Evolutionary conservation across 1,139 yeast species (phyloP).

Genomic region (Debaryomyces nepalensis): DNA sequence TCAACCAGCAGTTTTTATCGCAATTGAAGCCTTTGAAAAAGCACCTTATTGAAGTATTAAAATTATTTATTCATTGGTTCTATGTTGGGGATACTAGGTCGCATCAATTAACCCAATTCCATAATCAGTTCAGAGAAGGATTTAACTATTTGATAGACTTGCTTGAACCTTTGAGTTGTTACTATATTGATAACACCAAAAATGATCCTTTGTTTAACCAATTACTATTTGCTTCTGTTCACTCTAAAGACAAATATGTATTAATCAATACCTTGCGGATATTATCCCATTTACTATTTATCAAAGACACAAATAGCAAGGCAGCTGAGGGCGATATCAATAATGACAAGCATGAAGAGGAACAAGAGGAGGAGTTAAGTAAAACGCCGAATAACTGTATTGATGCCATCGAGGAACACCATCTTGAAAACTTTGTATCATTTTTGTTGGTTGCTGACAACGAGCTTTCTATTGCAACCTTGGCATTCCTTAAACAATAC

Average conservation of each 20-base stretch:
- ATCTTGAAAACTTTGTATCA: slow-evolving; percentile 38
- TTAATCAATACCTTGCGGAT: slow-evolving; percentile 49
- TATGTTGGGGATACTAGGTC: slow-evolving; percentile 25
- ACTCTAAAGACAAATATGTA: slow-evolving; percentile 60
- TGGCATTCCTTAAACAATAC: slow-evolving; percentile 45
- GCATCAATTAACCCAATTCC: slow-evolving; percentile 29
- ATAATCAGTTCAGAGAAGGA: slow-evolving; percentile 59
- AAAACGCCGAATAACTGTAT: slow-evolving; percentile 45
- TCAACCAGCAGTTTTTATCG: slow-evolving; percentile 80
- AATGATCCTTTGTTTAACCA: slow-evolving; percentile 64
- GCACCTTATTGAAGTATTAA: slow-evolving; percentile 49
- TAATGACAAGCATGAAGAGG: slow-evolving; percentile 41
- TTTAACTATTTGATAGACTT: slow-evolving; percentile 76
- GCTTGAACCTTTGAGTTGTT: slow-evolving; percentile 82
- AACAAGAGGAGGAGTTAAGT: slow-evolving; percentile 25
- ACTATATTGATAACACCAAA: slow-evolving; percentile 71
- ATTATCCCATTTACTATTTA: slow-evolving; percentile 46
- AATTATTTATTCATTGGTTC: slow-evolving; percentile 51
- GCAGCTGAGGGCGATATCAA: slow-evolving; percentile 37
- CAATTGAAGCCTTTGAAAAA: slow-evolving; percentile 54
- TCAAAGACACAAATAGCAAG: slow-evolving; percentile 26
- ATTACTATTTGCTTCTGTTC: slow-evolving; percentile 50
- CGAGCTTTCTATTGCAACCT: slow-evolving; percentile 38
- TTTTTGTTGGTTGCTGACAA: slow-evolving; percentile 42
- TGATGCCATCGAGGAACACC: slow-evolving; percentile 40